Evolutionary conservation across 768 basidiomycete species (phyloP).

Genomic region (Naganishia friedmannii): DNA sequence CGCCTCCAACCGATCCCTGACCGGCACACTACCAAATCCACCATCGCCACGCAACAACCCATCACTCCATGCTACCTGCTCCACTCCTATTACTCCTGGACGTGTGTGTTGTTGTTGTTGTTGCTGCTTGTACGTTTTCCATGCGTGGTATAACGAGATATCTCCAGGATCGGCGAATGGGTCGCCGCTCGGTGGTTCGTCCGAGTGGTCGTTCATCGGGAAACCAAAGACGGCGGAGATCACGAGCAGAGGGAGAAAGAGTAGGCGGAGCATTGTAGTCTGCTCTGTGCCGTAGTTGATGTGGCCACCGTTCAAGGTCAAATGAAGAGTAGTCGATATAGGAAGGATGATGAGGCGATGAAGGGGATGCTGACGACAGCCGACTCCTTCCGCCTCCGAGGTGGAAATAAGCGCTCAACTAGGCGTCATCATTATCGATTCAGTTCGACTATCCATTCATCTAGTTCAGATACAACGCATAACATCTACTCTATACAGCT

Average conservation of each 20-base stretch:
- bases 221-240: neutral
- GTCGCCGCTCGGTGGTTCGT: neutral
- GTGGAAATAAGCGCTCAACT: too few relatives aligned
- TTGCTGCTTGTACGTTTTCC: neutral
- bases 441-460: too few relatives aligned
- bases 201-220: neutral
- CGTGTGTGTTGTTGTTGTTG: neutral
- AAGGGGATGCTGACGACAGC: too few relatives aligned
- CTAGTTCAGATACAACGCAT: too few relatives aligned
- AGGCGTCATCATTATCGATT: too few relatives aligned
- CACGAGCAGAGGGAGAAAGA: neutral
- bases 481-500: too few relatives aligned
- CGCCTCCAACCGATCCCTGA: slow-evolving; percentile 12
- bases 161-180: neutral
- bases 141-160: neutral
- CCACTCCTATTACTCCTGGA: neutral
- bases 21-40: neutral
- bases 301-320: too few relatives aligned
- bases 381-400: too few relatives aligned
- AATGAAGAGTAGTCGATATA: too few relatives aligned
- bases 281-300: neutral
- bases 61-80: neutral
- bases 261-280: neutral
- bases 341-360: too few relatives aligned
- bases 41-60: neutral